A percentile compares a stretch with the other conserved stretches of the same genome.
Evolutionary conservation across 306 rosid species (phyloP).

Genomic region (Prosopis cineraria): DNA sequence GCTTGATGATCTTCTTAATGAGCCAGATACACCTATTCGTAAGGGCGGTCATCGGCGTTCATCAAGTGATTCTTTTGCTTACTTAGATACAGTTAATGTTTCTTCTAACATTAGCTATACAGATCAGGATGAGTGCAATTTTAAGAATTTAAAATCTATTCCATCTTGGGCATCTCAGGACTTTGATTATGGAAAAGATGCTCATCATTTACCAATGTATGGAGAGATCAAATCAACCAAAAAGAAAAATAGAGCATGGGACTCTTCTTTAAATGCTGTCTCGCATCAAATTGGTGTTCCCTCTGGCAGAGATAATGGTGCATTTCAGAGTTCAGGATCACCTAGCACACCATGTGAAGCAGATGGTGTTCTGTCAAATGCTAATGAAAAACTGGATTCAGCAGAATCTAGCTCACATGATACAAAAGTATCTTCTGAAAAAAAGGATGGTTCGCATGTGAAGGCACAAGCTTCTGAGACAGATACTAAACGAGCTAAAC

Average conservation of each 20-base stretch:
- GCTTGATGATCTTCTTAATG: conserved; percentile 99
- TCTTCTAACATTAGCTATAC: conserved; percentile 56
- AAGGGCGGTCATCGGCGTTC: conserved; percentile 97
- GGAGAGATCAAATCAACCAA: conserved; percentile 61
- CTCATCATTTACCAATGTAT: conserved; percentile 62
- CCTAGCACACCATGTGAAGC: conserved; percentile 64
- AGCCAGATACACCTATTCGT: conserved; percentile 94
- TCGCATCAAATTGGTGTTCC: conserved; percentile 52
- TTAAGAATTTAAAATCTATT: conserved; percentile 50
- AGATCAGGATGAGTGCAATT: conserved; percentile 67
- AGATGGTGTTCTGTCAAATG: conserved; percentile 59
- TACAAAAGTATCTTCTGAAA: conserved; percentile 58
- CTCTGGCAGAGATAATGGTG: conserved; percentile 58
- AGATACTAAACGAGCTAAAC: conserved; percentile 96
- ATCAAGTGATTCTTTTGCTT: conserved; percentile 97
- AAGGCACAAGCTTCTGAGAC: conserved; percentile 73
- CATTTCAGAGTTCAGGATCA: conserved; percentile 66
- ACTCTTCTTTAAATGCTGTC: conserved; percentile 54
- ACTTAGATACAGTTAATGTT: conserved; percentile 57
- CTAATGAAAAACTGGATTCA: conserved; percentile 58
- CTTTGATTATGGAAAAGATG: conserved; percentile 77
- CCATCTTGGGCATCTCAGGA: conserved; percentile 85
- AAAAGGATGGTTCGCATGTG: conserved; percentile 64
- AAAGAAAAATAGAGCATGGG: conserved; percentile 82
- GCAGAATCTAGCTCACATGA: conserved; percentile 68